Evolutionary conservation across 257 asterid species (phyloP), one percentile per base, ranked within the genome.

Genomic region (Przewalskia tangutica): DNA sequence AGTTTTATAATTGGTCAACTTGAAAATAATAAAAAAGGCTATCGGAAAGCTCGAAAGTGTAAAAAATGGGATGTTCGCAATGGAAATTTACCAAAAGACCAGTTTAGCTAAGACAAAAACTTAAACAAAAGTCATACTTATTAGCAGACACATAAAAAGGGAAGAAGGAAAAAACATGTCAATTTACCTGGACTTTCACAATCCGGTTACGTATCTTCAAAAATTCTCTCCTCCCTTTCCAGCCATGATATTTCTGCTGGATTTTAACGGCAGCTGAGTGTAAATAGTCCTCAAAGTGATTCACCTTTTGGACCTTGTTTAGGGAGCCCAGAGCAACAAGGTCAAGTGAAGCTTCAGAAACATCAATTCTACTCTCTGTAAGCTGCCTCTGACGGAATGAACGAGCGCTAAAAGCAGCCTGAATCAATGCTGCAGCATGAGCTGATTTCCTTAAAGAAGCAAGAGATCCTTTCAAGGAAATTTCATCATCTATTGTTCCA

Each of bases 171-270:
- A 46, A 44, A 20, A 71, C 40, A 46, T 46, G 56, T 20, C 58
- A 80, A 48, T 73, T 48, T 77, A 82, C 88, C 88, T 85, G 86
- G 54, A 80, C 67, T 80, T 81, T 85, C 34, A 83, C 86, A 18
- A 85, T 83, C 20, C 70, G 82, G 38, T 36, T 62, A 14, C 82
- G 80, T 51, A 82, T 83, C 79, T 77, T 82, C 66, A 80, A 64
- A 68, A 85, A 79, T 40, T 85, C 86, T 82, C 81, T 85, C 70
- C 88, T 82, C 32, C 80, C 84, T 53, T 80, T 83, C 86, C 86
- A 83, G 80, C 84, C 84, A 63, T 77, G 82, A 63, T 79, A 79
- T 60, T 83, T 85, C 67, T 82, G 82, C 84, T 85, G 88, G 27
- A 83, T 83, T 60, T 55, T 73, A 42, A 75, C 63, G 44, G 88